Percentiles rank a stretch among this genome's conserved stretches.
These are phyloP conservation scores for Candida glucosophila DNA, from an alignment of 1,139 yeast species.

Conservation along the genomic window DNA sequence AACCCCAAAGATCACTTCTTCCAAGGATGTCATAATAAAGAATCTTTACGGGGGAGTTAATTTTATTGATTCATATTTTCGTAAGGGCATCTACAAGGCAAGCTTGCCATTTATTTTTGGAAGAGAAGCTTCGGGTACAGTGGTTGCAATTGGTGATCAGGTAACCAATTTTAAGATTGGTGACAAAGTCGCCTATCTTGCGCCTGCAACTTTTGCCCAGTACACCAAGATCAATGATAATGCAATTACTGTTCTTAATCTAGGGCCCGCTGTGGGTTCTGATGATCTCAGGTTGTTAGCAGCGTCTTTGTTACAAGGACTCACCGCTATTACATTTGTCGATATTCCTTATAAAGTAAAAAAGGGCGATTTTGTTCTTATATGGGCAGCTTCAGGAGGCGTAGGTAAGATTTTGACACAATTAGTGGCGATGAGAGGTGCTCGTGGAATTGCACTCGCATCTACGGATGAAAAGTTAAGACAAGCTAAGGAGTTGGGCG, in stretches of 20 bases:
- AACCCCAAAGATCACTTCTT: conserved; percentile 46
- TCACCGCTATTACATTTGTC: conserved; percentile 69
- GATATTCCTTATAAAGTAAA: conserved; percentile 59
- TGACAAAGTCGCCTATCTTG: conserved; percentile 58
- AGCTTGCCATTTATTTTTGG: conserved; percentile 65
- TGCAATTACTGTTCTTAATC: conserved; percentile 28
- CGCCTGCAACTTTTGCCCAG: conserved; percentile 56
- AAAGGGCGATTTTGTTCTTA: conserved; percentile 59
- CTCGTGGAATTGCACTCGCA: conserved; percentile 76
- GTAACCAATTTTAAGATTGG: conserved; percentile 57
- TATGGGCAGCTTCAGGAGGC: conserved; percentile 95
- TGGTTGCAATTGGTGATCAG: conserved; percentile 57
- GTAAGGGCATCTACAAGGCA: conserved; percentile 55
- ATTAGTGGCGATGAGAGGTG: conserved; percentile 54
- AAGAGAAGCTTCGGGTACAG: conserved; percentile 75
- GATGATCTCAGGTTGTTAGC: conserved; percentile 47
- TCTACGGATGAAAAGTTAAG: conserved; percentile 61
- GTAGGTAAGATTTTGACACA: conserved; percentile 70
- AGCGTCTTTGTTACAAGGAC: conserved; percentile 58
- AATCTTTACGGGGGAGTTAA: conserved; percentile 73
- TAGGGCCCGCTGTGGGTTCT: conserved; percentile 40
- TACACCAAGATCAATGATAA: conserved; percentile 43
- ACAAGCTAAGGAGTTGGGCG: conserved; percentile 61
- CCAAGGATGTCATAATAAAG: conserved; percentile 56
- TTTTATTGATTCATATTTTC: conserved; percentile 74